Evolutionary conservation across 2,329 filamentous ascomycete genomes (phyloP), one percentile per base, ranked within the genome.

Genomic region (Bipolaris zeicola): DNA sequence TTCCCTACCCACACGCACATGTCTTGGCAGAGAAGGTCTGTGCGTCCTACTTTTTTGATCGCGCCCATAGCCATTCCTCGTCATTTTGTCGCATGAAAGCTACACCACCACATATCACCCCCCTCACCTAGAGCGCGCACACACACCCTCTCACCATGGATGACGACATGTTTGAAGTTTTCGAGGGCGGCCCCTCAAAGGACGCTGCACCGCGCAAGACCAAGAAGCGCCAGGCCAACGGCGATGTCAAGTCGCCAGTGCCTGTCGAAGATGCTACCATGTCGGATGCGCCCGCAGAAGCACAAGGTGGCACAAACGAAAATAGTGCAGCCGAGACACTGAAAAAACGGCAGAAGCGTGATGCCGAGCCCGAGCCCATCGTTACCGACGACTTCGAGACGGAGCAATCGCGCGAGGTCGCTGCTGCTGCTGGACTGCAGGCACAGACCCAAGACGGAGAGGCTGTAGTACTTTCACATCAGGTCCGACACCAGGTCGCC

Each of bases 401-500:
- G 11, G 93, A 95, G 72, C 88, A 96, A 78, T 96, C 93, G 62
- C 85, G 94, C 82, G 91, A 98, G 77, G 85, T 99, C 37, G 91
- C 90, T 20, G 89, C 89, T 24, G 89, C 91, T 5, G 87, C 88
- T 31, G 92, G 91, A 64, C 82, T 81, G 58, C 87, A 83, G 72
- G 82, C 78, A 58, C 82, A 77, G 75, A 85, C 85, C 75, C 86
- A 85, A 63, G 89, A 92, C 51, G 81, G 83, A 26, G 82, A 87
- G 44, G 86, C 89, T 5, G 86, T 99, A 26, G 89, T 96, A 20
- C 79, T 99, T 50, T 94, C 92, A 44, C 96, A 99, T 80, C 96
- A 99, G 80, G 96, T 99, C 68, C 93, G 96, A 78, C 95, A 99
- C 82, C 94, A 99, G 79, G 95, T 98, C 66, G 91, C 95, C 11